Evolutionary conservation across 768 basidiomycete genomes (phyloP).

Genomic region (Pleurotus tuber-regium): DNA sequence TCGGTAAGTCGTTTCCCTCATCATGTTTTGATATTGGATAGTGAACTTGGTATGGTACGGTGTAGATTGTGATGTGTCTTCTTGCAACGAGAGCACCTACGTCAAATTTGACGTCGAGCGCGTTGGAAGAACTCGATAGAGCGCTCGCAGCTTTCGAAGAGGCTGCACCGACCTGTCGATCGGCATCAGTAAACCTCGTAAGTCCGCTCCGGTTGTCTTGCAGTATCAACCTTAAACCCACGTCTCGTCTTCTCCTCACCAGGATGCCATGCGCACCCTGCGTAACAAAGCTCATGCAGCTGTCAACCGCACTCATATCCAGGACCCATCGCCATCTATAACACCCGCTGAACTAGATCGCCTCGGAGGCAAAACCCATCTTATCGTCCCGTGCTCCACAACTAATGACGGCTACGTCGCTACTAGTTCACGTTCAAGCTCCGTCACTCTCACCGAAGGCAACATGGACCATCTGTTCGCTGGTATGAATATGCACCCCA

Average conservation of each 20-base stretch:
- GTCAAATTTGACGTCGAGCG: constrained; percentile 44
- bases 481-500: constrained; percentile 39
- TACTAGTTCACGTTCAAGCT: constrained; percentile 4
- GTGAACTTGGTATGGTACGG: neutral
- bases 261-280: constrained; percentile 41
- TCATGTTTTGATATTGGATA: neutral
- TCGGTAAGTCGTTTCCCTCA: constrained; percentile 41
- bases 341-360: constrained; percentile 50
- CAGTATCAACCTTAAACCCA: neutral
- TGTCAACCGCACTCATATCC: constrained; percentile 24
- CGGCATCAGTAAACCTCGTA: constrained; percentile 46
- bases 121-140: constrained; percentile 46
- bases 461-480: constrained; percentile 5
- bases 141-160: constrained; percentile 44
- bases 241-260: neutral
- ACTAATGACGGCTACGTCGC: constrained; percentile 11
- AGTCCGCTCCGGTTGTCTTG: constrained; percentile 15
- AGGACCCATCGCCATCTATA: constrained; percentile 20
- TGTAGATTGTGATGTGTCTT: constrained; percentile 59
- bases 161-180: constrained; percentile 40
- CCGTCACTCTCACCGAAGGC: constrained; percentile 6
- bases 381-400: constrained; percentile 35
- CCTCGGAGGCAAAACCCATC: constrained; percentile 51
- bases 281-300: constrained; percentile 43
- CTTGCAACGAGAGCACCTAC: constrained; percentile 48